A percentile compares a stretch with the other conserved stretches of the same genome.
Conservation (phyloP, 2,329 filamentous ascomycete genomes). For the Grosmannia serpens region DNA sequence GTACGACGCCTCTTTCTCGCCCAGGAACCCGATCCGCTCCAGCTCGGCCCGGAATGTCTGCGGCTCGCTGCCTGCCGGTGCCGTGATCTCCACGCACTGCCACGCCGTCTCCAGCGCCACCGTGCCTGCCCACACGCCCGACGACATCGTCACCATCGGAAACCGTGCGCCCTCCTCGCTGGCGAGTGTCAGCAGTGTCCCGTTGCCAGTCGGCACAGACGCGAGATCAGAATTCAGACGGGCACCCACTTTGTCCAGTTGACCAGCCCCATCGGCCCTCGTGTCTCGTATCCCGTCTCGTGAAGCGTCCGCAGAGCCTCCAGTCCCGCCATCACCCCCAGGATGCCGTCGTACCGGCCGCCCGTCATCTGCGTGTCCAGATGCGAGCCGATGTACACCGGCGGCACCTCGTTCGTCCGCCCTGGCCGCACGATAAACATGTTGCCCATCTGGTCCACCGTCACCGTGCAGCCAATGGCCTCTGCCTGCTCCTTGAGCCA, state of each 20-base stretch:
- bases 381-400: conserved; percentile 59
- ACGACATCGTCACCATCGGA: conserved; percentile 61
- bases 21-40: conserved; percentile 60
- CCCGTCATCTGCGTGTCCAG: conserved; percentile 53
- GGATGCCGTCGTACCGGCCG: conserved; percentile 65
- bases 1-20: conserved; percentile 43
- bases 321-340: conserved; percentile 62
- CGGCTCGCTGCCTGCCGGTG: conserved; percentile 29
- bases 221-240: not conserved
- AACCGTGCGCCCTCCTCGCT: conserved; percentile 76
- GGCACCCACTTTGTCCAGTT: conserved; percentile 59
- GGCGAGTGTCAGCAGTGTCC: not conserved
- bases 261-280: conserved; percentile 61
- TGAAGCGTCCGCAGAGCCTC: conserved; percentile 59
- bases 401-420: conserved; percentile 51
- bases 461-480: conserved; percentile 53
- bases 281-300: conserved; percentile 55
- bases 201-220: not conserved
- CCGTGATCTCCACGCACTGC: conserved; percentile 44
- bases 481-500: conserved; percentile 61
- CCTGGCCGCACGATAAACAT: conserved; percentile 65
- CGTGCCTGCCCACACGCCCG: conserved; percentile 63
- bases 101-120: conserved; percentile 52
- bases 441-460: conserved; percentile 67
- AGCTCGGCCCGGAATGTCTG: conserved; percentile 57